Evolutionary conservation across 1,284 basidiomycete species (phyloP), one percentile per base, ranked within the genome.

Genomic region (Ustanciosporium gigantosporum): DNA sequence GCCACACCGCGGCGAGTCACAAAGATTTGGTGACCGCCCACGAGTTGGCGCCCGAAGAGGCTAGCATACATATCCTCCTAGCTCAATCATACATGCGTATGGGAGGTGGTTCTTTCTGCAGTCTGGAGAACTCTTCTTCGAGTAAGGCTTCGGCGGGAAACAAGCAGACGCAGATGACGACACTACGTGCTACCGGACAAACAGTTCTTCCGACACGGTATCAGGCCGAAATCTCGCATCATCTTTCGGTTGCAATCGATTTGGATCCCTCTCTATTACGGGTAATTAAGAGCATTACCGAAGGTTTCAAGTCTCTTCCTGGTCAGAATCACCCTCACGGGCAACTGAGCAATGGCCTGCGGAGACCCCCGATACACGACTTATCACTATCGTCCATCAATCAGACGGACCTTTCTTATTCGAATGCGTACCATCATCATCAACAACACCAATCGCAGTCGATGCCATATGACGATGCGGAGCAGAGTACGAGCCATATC

Each of bases 61-160:
- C 71, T 14, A 66, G 62, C 25, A 60, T 76, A 13, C 75, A 77
- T 27, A 41, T 77, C 23, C 46, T 76, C 38, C 49, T 77, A 2
- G 75, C 75, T 7, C 62, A 74, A 47, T 68, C 66, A 17, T 77
- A 74, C 51, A 77, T 77, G 75, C 62, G 70, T 1, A 36, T 71
- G 19, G 73, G 69, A 5, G 70, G 68, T 3, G 75, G 75, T 0
- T 37, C 37, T 13, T 76, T 77, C 45, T 53, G 70, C 17, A 44
- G 67, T 20, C 36, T 59, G 25, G 52, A 70, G 37, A 36, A 53
- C 15, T 31, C 6, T 25, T 35, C 46, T 16, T 35, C 25, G 4
- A 21, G 23, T 6, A 19, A 19, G 41, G 41, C 16, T 31, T 31
- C 4, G 22, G 23, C 34, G 44, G 31, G 2, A 19, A 11, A 15